phyloP scores from a whole-genome alignment of 2,329 filamentous ascomycete species.

The Chrysoporthe cubensis region DNA sequence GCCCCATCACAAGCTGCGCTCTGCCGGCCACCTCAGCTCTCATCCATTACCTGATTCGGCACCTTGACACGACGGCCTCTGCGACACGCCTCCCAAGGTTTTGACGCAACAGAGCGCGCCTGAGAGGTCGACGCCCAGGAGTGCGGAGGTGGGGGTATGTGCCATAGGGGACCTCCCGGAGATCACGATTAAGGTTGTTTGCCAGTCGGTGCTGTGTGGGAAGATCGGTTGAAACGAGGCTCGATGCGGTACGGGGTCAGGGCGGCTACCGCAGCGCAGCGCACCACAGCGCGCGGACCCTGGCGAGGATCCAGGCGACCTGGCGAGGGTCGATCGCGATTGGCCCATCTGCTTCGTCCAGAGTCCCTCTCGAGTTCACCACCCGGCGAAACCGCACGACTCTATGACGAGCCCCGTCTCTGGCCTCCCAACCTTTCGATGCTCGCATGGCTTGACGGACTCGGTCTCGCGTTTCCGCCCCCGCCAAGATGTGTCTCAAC shows the following conservation, averaged over 20 bases:
- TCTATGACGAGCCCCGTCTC: background rate
- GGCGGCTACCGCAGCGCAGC: background rate
- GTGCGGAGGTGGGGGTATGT: background rate
- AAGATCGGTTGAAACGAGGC: conserved; percentile 27
- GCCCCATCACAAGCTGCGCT: background rate
- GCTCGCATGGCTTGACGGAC: background rate
- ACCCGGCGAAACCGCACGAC: background rate
- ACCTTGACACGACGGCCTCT: background rate
- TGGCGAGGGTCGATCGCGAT: background rate
- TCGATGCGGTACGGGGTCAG: conserved; percentile 17
- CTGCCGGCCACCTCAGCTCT: background rate
- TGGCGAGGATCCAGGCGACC: background rate
- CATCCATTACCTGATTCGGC: conserved; percentile 1
- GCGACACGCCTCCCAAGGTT: background rate
- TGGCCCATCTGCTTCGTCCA: background rate
- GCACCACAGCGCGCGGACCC: too few species aligned
- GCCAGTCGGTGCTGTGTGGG: conserved; percentile 19
- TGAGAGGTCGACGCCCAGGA: background rate
- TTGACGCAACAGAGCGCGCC: background rate
- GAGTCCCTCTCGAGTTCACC: background rate
- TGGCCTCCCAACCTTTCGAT: background rate
- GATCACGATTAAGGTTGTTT: conserved; percentile 14
- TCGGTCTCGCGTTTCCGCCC: background rate
- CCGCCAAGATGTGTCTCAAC: conserved; percentile 4
- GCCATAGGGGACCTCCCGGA: background rate